phyloP scores from a whole-genome alignment of 169 alveolate species.

The Perkinsus marinus region DNA sequence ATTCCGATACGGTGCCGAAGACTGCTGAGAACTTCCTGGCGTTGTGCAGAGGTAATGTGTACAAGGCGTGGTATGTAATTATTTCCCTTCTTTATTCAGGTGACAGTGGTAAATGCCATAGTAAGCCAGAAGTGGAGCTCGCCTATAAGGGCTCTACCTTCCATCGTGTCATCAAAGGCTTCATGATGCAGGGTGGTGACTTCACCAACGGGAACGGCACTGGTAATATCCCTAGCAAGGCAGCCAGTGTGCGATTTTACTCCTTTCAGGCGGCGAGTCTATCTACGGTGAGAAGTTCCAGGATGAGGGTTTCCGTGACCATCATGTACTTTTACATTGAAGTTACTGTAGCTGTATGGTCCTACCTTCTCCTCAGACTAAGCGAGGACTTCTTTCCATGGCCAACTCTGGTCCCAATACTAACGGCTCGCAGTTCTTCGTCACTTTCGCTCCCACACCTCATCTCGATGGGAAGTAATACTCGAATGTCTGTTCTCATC shows the following conservation, averaged over 20 bases:
- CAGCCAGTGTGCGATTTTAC: neutral
- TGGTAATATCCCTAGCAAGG: constrained; percentile 29
- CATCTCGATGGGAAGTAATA: constrained; percentile 28
- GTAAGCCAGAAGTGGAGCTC: neutral
- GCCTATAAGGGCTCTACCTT: constrained; percentile 54
- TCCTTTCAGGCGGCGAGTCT: constrained; percentile 80
- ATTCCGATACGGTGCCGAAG: constrained; percentile 70
- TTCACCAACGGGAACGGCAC: constrained; percentile 78
- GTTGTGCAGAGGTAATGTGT: constrained; percentile 65
- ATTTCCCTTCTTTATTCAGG: neutral
- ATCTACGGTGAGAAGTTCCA: constrained; percentile 83
- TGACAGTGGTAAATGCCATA: neutral
- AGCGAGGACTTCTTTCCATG: constrained; percentile 59
- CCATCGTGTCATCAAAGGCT: constrained; percentile 87
- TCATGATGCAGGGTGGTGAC: constrained; percentile 95
- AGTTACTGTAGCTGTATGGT: neutral
- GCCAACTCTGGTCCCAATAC: constrained; percentile 68
- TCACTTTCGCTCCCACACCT: constrained; percentile 48
- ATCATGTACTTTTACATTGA: constrained; percentile 28
- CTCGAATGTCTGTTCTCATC: too few relatives aligned
- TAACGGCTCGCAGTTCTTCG: constrained; percentile 71
- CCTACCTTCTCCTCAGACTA: constrained; percentile 67
- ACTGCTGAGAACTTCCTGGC: constrained; percentile 81
- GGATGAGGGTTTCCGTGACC: constrained; percentile 74
- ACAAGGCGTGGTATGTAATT: neutral